phyloP scores from a whole-genome alignment of 2,329 filamentous ascomycete genomes.

The Ophiostoma perfectum region DNA sequence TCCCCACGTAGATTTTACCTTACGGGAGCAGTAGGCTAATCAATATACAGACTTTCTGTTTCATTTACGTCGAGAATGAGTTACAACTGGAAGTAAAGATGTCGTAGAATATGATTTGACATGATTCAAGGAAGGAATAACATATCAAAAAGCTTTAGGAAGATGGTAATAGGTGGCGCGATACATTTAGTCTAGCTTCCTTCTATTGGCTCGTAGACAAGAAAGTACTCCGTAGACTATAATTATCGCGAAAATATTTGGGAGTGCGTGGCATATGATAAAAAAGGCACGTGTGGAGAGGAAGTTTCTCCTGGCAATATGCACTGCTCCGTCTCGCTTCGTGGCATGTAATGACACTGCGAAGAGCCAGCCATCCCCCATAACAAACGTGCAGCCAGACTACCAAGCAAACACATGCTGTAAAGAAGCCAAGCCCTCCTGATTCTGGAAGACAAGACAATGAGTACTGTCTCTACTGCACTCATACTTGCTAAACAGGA shows the following conservation, averaged over 20 bases:
- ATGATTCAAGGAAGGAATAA: too few relatives aligned
- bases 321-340: neutral
- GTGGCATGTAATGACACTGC: neutral
- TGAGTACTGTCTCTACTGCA: slow-evolving; percentile 7
- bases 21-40: neutral
- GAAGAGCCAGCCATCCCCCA: neutral
- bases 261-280: neutral
- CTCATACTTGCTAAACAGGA: slow-evolving; percentile 11
- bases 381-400: neutral
- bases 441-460: slow-evolving; percentile 11
- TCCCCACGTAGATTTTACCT: neutral
- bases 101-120: too few relatives aligned
- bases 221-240: neutral
- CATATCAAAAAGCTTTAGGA: too few relatives aligned
- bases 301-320: neutral
- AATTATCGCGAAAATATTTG: neutral
- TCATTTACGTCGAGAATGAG: too few relatives aligned
- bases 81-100: too few relatives aligned
- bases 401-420: slow-evolving; percentile 3
- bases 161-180: too few relatives aligned
- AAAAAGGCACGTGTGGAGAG: neutral
- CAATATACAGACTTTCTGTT: neutral
- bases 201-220: neutral
- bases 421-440: slow-evolving; percentile 15
- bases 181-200: too few relatives aligned